phyloP scores from a whole-genome alignment of 1,284 basidiomycete genomes.

The Cutaneotrichosporon dermatis region DNA sequence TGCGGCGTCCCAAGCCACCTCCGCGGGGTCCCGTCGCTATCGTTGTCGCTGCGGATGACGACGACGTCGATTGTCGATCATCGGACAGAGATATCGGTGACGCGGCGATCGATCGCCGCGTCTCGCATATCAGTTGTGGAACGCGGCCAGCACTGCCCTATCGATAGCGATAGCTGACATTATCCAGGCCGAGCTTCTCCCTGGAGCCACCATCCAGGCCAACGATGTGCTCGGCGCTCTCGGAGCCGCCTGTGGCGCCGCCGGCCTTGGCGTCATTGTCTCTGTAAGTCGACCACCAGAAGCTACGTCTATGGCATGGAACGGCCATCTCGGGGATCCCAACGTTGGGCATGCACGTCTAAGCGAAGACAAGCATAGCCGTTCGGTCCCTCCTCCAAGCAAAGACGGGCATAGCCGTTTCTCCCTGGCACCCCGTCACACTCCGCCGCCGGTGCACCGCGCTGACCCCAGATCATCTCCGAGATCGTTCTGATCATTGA shows the following conservation, averaged over 20 bases:
- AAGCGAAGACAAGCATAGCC: too few species aligned
- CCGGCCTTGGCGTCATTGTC: slow-evolving; percentile 13
- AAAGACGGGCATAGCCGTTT: too few species aligned
- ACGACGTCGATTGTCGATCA: too few species aligned
- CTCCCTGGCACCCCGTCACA: neutral
- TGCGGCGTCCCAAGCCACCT: too few species aligned
- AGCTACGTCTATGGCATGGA: too few species aligned
- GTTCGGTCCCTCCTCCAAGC: too few species aligned
- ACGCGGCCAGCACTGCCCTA: neutral
- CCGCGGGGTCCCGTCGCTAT: neutral
- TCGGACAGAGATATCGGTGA: neutral
- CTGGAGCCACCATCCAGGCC: slow-evolving; percentile 6
- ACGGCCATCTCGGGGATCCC: too few species aligned
- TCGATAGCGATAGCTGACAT: neutral
- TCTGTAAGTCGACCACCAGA: slow-evolving; percentile 1
- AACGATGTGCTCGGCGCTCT: slow-evolving; percentile 12
- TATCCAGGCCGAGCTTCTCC: neutral
- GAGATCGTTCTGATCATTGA: slow-evolving; percentile 13
- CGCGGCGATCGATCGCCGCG: neutral
- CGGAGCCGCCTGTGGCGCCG: slow-evolving; percentile 8
- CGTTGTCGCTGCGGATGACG: too few species aligned
- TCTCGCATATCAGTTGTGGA: neutral
- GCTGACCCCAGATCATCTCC: slow-evolving; percentile 7
- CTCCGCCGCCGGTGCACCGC: too few species aligned
- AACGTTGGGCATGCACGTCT: too few species aligned